These are phyloP conservation scores for Pichia rugopelliculosa DNA, from an alignment of 805 yeast species.

Conservation along the genomic window DNA sequence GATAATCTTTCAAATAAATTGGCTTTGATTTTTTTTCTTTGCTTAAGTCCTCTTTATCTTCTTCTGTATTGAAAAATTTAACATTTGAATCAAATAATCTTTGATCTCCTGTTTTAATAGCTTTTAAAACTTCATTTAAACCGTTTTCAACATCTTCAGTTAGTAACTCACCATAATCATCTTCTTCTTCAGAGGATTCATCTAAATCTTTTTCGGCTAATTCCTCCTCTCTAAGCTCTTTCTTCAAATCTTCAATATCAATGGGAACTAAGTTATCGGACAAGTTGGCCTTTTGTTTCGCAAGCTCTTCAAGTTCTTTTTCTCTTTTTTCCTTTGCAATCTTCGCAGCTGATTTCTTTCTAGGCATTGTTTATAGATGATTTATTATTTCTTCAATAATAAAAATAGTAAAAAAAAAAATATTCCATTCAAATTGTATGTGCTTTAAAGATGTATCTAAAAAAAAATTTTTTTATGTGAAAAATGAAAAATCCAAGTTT, in stretches of 20 bases:
- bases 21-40: constrained; percentile 52
- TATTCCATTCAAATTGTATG: no score
- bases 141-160: constrained; percentile 83
- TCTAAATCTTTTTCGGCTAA: constrained; percentile 15
- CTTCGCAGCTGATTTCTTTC: constrained; percentile 81
- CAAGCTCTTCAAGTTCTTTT: constrained; percentile 1
- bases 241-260: constrained; percentile 12
- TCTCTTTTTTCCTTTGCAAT: constrained; percentile 46
- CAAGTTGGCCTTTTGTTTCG: not conserved
- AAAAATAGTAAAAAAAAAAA: not conserved
- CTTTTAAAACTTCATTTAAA: constrained; percentile 59
- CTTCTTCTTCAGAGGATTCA: constrained; percentile 61
- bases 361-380: constrained; percentile 46
- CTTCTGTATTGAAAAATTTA: constrained; percentile 65
- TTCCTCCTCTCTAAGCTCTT: constrained; percentile 19
- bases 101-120: constrained; percentile 63
- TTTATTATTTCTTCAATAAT: no score
- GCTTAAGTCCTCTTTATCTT: constrained; percentile 46
- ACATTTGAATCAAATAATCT: constrained; percentile 58
- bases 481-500: not conserved
- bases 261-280: constrained; percentile 8
- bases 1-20: constrained; percentile 85
- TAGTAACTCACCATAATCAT: constrained; percentile 80
- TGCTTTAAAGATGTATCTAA: no score
- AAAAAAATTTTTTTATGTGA: not conserved